Percentiles rank a stretch among this genome's conserved stretches.
Conservation (phyloP, 1,284 basidiomycete species). For the Mycosarcoma maydis region DNA sequence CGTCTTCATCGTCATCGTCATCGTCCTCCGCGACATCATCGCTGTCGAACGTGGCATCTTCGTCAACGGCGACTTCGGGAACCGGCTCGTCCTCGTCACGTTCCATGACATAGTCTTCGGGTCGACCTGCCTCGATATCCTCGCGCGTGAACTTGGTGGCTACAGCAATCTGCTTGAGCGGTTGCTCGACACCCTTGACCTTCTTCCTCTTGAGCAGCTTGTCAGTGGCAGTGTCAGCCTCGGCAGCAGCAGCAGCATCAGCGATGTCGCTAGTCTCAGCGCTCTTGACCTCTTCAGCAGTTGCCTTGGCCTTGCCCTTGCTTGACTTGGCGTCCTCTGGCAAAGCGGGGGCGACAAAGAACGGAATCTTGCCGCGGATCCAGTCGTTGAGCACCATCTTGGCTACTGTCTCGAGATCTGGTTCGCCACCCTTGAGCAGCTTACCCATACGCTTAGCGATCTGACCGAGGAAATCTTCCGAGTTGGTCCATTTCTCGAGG, state of each 20-base stretch:
- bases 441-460: constrained; percentile 91
- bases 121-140: constrained; percentile 61
- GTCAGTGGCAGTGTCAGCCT: constrained; percentile 26
- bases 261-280: constrained; percentile 10
- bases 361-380: constrained; percentile 94
- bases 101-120: constrained; percentile 64
- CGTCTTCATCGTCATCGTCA: constrained; percentile 63
- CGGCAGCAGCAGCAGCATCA: constrained; percentile 11
- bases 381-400: constrained; percentile 97
- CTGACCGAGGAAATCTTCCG: constrained; percentile 81
- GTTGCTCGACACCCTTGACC: constrained; percentile 72
- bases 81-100: constrained; percentile 56
- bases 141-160: constrained; percentile 71
- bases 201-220: constrained; percentile 64
- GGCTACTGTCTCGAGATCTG: constrained; percentile 88
- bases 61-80: constrained; percentile 43
- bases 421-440: constrained; percentile 91
- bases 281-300: constrained; percentile 21
- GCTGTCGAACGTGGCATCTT: constrained; percentile 46
- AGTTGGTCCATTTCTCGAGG: constrained; percentile 70
- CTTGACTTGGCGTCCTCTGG: constrained; percentile 32
- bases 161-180: constrained; percentile 72
- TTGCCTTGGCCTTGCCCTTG: constrained; percentile 50
- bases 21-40: constrained; percentile 50
- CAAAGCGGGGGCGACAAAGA: constrained; percentile 77